These are phyloP conservation scores for Phaeotremella fagi DNA, from an alignment of 768 basidiomycete species.

Conservation along the genomic window DNA sequence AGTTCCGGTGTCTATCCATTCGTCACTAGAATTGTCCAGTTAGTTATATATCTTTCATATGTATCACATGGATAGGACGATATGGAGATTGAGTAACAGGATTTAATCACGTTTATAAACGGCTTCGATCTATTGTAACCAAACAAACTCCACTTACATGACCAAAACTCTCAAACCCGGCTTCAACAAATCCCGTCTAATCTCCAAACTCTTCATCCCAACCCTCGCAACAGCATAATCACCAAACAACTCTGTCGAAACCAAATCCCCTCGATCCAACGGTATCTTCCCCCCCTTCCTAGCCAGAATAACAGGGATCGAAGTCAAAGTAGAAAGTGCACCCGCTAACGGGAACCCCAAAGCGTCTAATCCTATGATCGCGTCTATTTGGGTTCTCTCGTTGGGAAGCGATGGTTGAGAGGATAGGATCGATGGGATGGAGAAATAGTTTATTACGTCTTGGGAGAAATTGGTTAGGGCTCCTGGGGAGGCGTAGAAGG, in stretches of 20 bases:
- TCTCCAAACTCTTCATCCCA: slow-evolving; percentile 7
- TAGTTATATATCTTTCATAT: neutral
- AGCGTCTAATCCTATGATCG: slow-evolving; percentile 1
- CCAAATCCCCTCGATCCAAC: neutral
- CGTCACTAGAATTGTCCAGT: too few species aligned
- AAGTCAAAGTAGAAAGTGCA: neutral
- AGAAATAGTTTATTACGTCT: neutral
- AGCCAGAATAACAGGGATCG: neutral
- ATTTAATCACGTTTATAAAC: too few species aligned
- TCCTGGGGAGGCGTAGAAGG: slow-evolving; percentile 1
- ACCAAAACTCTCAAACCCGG: slow-evolving; percentile 3
- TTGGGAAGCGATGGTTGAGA: neutral
- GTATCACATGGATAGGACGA: neutral
- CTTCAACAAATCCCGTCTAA: slow-evolving; percentile 3
- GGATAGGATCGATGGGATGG: neutral
- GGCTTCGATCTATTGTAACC: neutral
- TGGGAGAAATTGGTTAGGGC: neutral
- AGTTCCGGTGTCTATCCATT: slow-evolving; percentile 7
- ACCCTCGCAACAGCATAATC: slow-evolving; percentile 3
- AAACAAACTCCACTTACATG: slow-evolving; percentile 1
- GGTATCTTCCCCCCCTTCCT: neutral
- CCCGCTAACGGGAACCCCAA: slow-evolving; percentile 5
- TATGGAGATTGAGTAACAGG: neutral
- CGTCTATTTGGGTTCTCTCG: neutral
- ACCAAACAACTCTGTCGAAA: neutral